Evolutionary conservation across 805 yeast genomes (phyloP), one percentile per base, ranked within the genome.

Genomic region (Ogataea ramenticola): DNA sequence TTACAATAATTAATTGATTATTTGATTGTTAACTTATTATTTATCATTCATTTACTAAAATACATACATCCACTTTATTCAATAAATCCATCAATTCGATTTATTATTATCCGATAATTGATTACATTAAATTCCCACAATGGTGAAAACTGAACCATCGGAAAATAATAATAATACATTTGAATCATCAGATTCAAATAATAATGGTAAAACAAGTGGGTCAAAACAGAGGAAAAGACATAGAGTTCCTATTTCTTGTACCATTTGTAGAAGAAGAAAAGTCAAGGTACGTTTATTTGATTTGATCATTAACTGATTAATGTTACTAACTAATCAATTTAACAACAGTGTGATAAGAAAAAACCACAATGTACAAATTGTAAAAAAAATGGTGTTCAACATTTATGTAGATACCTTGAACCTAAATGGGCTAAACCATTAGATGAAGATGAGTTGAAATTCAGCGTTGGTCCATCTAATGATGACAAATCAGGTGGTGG

Each of bases 281-380:
- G 68, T 65, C n/a, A 65, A 64, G 51, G 54, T 50, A 41, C 37
- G 54, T 48, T 16, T 22, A n/a, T n/a, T n/a, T n/a, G n/a, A n/a
- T n/a, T n/a, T n/a, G n/a, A n/a, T n/a, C n/a, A n/a, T 24, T 24
- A 24, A 24, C 27, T 24, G 27, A n/a, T 16, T 32, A 7, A 16
- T n/a, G 11, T 32, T 33, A 26, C 30, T 32, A 40, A 40, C 36
- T 26, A 3, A n/a, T 40, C n/a, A 29, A 11, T 29, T 29, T 10
- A 8, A 20, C 8, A 3, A 1, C n/a, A 50, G 51, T 65, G 70
- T 51, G 70, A 65, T 41, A 65, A 65, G 52, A 66, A 67, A 38
- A 69, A 76, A 49, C 82, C 82, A 1, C 76, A 74, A 41, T 77
- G 82, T 57, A 65, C 74, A 9, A 76, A 74, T 45, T 77, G 82